phyloP scores from a whole-genome alignment of 2,329 filamentous ascomycete genomes.

The Didymella segeticola region DNA sequence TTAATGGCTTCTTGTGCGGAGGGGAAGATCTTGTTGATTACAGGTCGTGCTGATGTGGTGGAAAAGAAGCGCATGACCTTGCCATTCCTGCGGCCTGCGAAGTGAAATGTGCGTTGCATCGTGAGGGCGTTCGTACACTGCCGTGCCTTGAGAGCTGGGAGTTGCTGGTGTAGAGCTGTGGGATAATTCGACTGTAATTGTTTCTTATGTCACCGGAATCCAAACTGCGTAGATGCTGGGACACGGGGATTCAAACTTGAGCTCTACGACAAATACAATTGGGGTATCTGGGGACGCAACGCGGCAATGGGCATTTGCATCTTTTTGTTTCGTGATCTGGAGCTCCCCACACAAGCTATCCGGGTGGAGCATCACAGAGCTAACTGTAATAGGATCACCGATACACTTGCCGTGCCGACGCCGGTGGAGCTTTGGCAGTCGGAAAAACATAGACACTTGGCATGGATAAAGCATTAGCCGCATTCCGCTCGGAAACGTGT shows the following conservation, averaged over 20 bases:
- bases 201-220: not conserved
- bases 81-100: conserved; percentile 41
- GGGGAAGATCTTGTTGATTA: conserved; percentile 50
- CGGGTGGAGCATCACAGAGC: conserved; percentile 29
- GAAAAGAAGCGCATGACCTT: conserved; percentile 46
- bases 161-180: not conserved
- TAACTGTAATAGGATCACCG: conserved; percentile 36
- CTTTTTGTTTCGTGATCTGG: conserved; percentile 34
- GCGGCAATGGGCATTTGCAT: conserved; percentile 21
- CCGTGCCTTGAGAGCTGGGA: not conserved
- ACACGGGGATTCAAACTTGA: not conserved
- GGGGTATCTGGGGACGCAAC: conserved; percentile 4
- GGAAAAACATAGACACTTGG: conserved; percentile 34
- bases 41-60: conserved; percentile 37
- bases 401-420: conserved; percentile 43
- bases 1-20: conserved; percentile 49
- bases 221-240: not conserved
- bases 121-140: conserved; percentile 9
- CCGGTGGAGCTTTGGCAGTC: conserved; percentile 31
- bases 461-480: conserved; percentile 40
- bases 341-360: conserved; percentile 42
- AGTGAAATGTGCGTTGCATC: conserved; percentile 46
- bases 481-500: conserved; percentile 19
- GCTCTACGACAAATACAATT: conserved; percentile 1
- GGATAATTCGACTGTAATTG: not conserved